phyloP scores from a whole-genome alignment of 2,329 filamentous ascomycete genomes.

The Aspergillus ustus region DNA sequence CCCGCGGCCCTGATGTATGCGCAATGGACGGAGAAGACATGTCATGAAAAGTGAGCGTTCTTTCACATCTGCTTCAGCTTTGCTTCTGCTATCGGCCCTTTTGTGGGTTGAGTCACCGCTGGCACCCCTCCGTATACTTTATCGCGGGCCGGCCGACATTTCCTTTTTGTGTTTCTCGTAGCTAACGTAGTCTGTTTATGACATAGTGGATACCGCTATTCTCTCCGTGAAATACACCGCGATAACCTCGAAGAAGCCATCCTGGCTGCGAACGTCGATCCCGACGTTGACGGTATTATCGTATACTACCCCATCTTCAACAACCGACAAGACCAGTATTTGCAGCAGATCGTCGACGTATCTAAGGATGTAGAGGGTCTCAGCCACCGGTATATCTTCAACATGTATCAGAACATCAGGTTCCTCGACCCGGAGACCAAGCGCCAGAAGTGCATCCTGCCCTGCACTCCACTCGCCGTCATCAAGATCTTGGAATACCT shows the following conservation, averaged over 20 bases:
- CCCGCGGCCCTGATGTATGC: slow-evolving; percentile 92
- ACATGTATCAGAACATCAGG: slow-evolving; percentile 99
- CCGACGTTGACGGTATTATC: slow-evolving; percentile 82
- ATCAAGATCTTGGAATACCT: slow-evolving; percentile 97
- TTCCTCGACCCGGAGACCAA: slow-evolving; percentile 73
- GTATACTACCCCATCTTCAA: slow-evolving; percentile 99
- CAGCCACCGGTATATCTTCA: slow-evolving; percentile 91
- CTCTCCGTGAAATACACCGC: slow-evolving; percentile 80
- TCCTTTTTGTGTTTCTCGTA: slow-evolving; percentile 19
- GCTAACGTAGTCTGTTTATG: slow-evolving; percentile 24
- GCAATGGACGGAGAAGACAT: slow-evolving; percentile 96
- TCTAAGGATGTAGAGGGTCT: slow-evolving; percentile 95
- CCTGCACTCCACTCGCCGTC: slow-evolving; percentile 92
- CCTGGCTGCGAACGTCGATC: slow-evolving; percentile 79
- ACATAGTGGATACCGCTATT: slow-evolving; percentile 84
- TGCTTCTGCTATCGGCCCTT: not conserved
- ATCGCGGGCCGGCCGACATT: not conserved
- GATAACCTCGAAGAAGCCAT: slow-evolving; percentile 90
- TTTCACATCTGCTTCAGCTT: slow-evolving; percentile 16
- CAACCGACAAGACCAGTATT: slow-evolving; percentile 86
- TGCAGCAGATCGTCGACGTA: slow-evolving; percentile 90
- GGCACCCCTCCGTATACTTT: not conserved
- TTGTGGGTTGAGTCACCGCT: not conserved
- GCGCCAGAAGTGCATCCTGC: slow-evolving; percentile 87
- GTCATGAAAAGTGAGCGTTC: slow-evolving; percentile 82